Conservation (phyloP, 352 stramenopile species). For the Phytophthora constricta region DNA sequence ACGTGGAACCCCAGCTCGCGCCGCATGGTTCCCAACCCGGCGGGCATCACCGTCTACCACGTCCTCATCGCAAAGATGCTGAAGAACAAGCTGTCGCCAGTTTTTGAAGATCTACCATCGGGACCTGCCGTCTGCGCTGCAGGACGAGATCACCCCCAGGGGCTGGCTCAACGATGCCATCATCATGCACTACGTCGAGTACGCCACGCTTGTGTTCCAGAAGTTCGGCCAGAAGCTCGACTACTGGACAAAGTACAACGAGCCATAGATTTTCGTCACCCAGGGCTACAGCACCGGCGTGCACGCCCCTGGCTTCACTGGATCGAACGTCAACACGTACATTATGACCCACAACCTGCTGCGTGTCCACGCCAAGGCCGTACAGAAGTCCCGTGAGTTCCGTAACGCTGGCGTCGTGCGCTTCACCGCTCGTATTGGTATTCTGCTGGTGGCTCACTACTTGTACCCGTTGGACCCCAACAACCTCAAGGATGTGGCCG, state of each 20-base stretch:
- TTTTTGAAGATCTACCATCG: slow-evolving; percentile 95
- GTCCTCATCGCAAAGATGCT: slow-evolving; percentile 80
- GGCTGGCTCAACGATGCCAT: slow-evolving; percentile 57
- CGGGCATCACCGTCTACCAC: slow-evolving; percentile 91
- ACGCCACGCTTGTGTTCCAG: slow-evolving; percentile 86
- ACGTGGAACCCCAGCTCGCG: slow-evolving; percentile 58
- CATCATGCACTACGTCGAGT: slow-evolving; percentile 70
- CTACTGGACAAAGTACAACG: slow-evolving; percentile 94
- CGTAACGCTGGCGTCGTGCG: slow-evolving; percentile 15
- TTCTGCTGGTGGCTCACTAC: slow-evolving; percentile 81
- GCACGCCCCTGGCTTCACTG: slow-evolving; percentile 33
- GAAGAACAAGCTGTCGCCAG: slow-evolving; percentile 43
- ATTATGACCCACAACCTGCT: slow-evolving; percentile 82
- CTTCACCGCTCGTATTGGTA: slow-evolving; percentile 80
- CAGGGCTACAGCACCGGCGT: slow-evolving; percentile 79
- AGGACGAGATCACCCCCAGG: slow-evolving; percentile 64
- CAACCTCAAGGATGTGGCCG: slow-evolving; percentile 44
- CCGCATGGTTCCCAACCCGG: slow-evolving; percentile 64
- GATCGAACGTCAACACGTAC: slow-evolving; percentile 42
- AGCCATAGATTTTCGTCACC: slow-evolving; percentile 82
- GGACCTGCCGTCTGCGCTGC: too few relatives aligned
- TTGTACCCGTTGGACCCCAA: slow-evolving; percentile 72
- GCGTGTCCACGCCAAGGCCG: slow-evolving; percentile 81
- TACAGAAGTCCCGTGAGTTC: slow-evolving; percentile 80
- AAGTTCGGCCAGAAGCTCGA: slow-evolving; percentile 89